phyloP scores from a whole-genome alignment of 805 yeast genomes.

The Gaillardinia entomophila region DNA sequence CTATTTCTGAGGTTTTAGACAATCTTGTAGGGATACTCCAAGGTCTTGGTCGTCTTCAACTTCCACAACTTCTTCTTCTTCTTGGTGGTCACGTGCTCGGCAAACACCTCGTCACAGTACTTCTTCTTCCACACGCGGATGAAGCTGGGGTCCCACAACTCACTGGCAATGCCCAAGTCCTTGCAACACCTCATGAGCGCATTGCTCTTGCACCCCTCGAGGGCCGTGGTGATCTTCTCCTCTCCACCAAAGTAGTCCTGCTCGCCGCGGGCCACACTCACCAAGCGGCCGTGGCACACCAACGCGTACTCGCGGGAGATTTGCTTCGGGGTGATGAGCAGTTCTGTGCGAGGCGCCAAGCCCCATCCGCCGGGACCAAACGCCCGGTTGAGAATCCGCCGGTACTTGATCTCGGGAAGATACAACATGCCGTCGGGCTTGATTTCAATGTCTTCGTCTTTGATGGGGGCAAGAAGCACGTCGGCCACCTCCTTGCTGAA shows the following conservation, averaged over 20 bases:
- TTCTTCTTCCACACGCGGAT: conserved; percentile 43
- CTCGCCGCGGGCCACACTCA: conserved; percentile 91
- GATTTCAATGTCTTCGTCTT: conserved; percentile 74
- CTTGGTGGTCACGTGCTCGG: conserved; percentile 75
- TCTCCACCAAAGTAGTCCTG: conserved; percentile 83
- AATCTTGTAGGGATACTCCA: conserved; percentile 79
- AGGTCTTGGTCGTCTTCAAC: conserved; percentile 65
- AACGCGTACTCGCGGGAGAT: conserved; percentile 89
- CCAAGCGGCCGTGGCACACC: conserved; percentile 80
- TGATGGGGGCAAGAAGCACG: conserved; percentile 58
- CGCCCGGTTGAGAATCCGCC: conserved; percentile 81
- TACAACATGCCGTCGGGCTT: conserved; percentile 93
- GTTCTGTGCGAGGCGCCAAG: conserved; percentile 85
- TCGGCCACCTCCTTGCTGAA: conserved; percentile 58
- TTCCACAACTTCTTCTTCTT: conserved; percentile 91
- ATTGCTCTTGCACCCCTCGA: conserved; percentile 95
- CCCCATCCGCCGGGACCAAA: conserved; percentile 99
- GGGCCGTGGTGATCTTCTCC: conserved; percentile 86
- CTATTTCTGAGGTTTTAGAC: no score
- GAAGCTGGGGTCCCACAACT: conserved; percentile 94
- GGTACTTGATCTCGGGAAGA: conserved; percentile 91
- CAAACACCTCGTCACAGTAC: conserved; percentile 75
- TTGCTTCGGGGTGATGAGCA: conserved; percentile 64
- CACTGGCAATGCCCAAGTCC: conserved; percentile 94
- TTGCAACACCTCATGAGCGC: conserved; percentile 98